A percentile compares a stretch with the other conserved stretches of the same genome.
These are phyloP conservation scores for Jatropha podagrica DNA, from an alignment of 441 rosid species.

Conservation along the genomic window DNA sequence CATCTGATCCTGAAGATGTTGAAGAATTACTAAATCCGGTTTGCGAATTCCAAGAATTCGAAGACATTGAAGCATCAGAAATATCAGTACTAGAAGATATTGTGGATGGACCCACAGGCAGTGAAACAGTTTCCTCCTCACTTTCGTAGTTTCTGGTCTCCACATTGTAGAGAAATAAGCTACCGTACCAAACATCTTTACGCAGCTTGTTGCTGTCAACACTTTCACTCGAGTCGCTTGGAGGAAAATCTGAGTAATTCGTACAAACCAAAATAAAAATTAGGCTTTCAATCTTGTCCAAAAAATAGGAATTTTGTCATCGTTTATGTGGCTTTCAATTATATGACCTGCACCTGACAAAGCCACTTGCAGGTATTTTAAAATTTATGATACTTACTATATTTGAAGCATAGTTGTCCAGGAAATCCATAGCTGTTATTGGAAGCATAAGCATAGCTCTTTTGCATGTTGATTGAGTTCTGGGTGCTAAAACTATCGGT, in stretches of 20 bases:
- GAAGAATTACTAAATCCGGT: conserved; percentile 38
- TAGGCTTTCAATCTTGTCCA: no score
- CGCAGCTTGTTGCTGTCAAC: conserved; percentile 33
- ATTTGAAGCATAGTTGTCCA: no score
- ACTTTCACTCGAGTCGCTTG: conserved; percentile 40
- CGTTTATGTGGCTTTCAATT: no score
- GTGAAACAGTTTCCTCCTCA: conserved; percentile 35
- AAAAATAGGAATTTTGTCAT: no score
- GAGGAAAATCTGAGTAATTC: conserved; percentile 48
- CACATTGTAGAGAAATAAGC: conserved; percentile 33
- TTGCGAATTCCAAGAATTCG: conserved; percentile 32
- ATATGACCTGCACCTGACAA: no score
- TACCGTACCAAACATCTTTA: conserved; percentile 28
- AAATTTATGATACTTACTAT: no score
- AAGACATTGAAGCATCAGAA: conserved; percentile 26
- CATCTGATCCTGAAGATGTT: conserved; percentile 30
- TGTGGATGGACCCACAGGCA: conserved; percentile 40
- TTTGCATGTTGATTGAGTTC: no score
- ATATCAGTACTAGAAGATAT: conserved; percentile 31
- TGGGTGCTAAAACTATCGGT: no score
- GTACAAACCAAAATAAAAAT: conserved; percentile 40
- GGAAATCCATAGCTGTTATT: no score
- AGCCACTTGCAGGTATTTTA: no score
- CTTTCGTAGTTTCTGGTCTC: conserved; percentile 35
- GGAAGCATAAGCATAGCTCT: neutral